Base-by-base conservation (phyloP, 805 yeast genomes). In the Saturnispora halmiae region DNA sequence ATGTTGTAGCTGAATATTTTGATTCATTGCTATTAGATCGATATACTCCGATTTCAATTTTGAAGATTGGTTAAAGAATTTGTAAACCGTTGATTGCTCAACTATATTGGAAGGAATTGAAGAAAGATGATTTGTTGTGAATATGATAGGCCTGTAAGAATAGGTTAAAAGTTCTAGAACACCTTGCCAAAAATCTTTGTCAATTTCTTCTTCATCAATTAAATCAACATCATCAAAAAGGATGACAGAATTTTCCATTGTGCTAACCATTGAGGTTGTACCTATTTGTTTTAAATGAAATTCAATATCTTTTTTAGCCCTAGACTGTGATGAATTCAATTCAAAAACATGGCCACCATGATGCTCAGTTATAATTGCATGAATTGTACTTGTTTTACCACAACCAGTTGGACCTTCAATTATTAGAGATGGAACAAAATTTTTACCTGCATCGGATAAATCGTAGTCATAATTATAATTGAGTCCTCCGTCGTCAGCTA, bases 141-240 rank as follows among this genome's bases (percentile, higher is more conserved):
- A 51, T 10, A 61, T 48, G 10, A 61, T 55, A 1, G 65, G 65
- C n/a, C 65, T 46, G 37, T 58, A 55, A 2, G 64, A 58, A 34
- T 51, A 58, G 3, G 50, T 65, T 30, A 86, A 58, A 11, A 84
- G 66, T 36, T 75, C 79, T 34, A 71, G 73, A 2, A 86, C 67
- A 2, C 80, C 76, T 1, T 67, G 53, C 96, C 96, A 92, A 54
- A 90, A 88, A 2, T 77, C 76, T 42, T 72, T 75, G 51, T 92
- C 97, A 4, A 25, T 16, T 25, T 73, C 76, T 31, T 71, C 75
- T 40, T 76, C 85, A 51, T 81, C 85, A 15, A 88, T 56, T 9
- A 84, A 65, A 55, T 90, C 95, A 31, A 83, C 88, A 51, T 90
- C 96, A 50, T 88, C 95, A 43, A 90, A 67, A 26, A 92, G 59